Evolutionary conservation across 768 basidiomycete species (phyloP).

Genomic region (Boletus eberwhitei): DNA sequence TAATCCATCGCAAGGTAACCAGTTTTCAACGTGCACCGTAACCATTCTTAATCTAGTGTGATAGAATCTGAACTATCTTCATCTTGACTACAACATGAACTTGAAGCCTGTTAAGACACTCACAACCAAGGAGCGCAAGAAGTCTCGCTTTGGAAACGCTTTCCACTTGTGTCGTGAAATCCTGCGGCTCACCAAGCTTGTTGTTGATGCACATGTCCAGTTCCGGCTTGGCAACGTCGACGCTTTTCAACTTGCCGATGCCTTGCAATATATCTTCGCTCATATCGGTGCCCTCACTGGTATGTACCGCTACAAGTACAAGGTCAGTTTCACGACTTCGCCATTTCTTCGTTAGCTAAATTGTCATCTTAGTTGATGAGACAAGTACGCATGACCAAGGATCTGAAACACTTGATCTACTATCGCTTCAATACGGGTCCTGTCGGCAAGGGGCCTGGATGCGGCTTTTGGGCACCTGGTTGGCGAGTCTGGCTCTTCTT

Average conservation of each 20-base stretch:
- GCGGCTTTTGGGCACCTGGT: slow-evolving; percentile 99
- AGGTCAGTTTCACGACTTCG: slow-evolving; percentile 46
- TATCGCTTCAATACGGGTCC: slow-evolving; percentile 99
- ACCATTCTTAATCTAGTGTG: neutral
- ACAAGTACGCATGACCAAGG: slow-evolving; percentile 99
- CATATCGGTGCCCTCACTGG: slow-evolving; percentile 98
- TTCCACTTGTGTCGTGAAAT: slow-evolving; percentile 99
- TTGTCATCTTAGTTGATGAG: slow-evolving; percentile 72
- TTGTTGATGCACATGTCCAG: slow-evolving; percentile 98
- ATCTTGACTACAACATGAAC: slow-evolving; percentile 98
- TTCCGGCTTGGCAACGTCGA: slow-evolving; percentile 98
- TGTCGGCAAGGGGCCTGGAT: slow-evolving; percentile 98
- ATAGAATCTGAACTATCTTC: slow-evolving; percentile 88
- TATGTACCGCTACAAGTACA: slow-evolving; percentile 99
- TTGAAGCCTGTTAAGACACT: slow-evolving; percentile 96
- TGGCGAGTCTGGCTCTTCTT: slow-evolving; percentile 99
- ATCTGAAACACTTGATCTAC: slow-evolving; percentile 96
- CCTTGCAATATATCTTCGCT: slow-evolving; percentile 94
- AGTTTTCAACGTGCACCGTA: neutral
- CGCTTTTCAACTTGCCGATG: slow-evolving; percentile 98
- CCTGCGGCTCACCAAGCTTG: slow-evolving; percentile 93
- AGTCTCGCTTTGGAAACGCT: slow-evolving; percentile 99
- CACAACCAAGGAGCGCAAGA: slow-evolving; percentile 99
- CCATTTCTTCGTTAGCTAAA: slow-evolving; percentile 4
- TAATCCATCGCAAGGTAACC: slow-evolving; percentile 93